A percentile compares a stretch with the other conserved stretches of the same genome.
phyloP scores from a whole-genome alignment of 345 rosid species.

The Eutrema yunnanense region DNA sequence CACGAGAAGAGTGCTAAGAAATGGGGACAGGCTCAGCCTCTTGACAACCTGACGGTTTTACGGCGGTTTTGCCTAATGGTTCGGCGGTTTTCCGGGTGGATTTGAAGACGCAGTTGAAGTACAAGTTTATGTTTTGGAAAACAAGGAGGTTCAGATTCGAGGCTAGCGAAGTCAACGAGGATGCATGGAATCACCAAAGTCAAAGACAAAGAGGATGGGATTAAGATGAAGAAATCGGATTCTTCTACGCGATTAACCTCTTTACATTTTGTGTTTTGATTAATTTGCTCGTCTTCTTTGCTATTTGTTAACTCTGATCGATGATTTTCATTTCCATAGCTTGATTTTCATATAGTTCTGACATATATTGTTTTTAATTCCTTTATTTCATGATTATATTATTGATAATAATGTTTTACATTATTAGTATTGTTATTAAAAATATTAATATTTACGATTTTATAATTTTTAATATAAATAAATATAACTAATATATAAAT shows the following conservation, averaged over 20 bases:
- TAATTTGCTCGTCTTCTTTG: background rate
- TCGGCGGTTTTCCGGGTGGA: slow-evolving; percentile 50
- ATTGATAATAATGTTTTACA: too few relatives aligned
- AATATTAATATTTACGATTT: too few relatives aligned
- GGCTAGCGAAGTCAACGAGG: slow-evolving; percentile 37
- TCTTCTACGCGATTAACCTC: background rate
- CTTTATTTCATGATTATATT: too few relatives aligned
- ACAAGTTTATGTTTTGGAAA: slow-evolving; percentile 52
- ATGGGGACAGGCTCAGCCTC: slow-evolving; percentile 3
- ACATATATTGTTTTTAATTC: too few relatives aligned
- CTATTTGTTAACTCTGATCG: too few relatives aligned
- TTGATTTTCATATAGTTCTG: too few relatives aligned
- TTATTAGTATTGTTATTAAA: too few relatives aligned
- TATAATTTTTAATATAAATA: too few relatives aligned
- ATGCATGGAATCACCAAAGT: slow-evolving; percentile 10
- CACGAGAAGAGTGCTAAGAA: slow-evolving; percentile 57
- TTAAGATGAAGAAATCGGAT: slow-evolving; percentile 40
- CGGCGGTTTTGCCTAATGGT: slow-evolving; percentile 32
- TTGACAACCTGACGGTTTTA: slow-evolving; percentile 1
- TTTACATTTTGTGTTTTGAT: slow-evolving; percentile 1
- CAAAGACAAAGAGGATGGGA: slow-evolving; percentile 15
- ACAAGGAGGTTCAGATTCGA: slow-evolving; percentile 28
- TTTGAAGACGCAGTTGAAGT: slow-evolving; percentile 58
- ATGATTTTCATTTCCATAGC: too few relatives aligned
- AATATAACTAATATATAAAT: too few relatives aligned